phyloP scores from a whole-genome alignment of 2,329 filamentous ascomycete species.

The Neodidymelliopsis sp. region DNA sequence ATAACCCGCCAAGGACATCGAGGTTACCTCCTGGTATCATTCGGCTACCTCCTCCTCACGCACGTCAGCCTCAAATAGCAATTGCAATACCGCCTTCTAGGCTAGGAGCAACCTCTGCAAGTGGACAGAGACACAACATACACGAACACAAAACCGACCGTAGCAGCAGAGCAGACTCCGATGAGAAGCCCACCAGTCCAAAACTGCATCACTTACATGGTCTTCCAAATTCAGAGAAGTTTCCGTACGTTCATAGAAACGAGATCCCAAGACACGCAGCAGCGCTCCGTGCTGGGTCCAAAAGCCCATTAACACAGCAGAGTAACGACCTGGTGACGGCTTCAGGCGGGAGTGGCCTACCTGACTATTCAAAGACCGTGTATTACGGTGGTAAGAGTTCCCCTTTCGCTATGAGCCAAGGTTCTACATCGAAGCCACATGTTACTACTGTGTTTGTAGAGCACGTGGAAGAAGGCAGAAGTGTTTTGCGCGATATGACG shows the following conservation, averaged over 20 bases:
- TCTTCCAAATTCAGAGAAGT: constrained; percentile 23
- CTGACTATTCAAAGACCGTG: constrained; percentile 2
- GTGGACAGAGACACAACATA: not conserved
- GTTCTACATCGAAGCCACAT: not conserved
- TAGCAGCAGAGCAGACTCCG: not conserved
- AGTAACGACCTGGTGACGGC: not conserved
- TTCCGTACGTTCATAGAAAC: constrained; percentile 32
- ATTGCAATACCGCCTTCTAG: not conserved
- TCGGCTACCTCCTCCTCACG: not conserved
- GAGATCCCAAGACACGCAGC: constrained; percentile 29
- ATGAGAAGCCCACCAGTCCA: constrained; percentile 19
- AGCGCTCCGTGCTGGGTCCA: constrained; percentile 21
- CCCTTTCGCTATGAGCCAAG: not conserved
- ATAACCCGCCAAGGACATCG: constrained; percentile 22
- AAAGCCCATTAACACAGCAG: constrained; percentile 18
- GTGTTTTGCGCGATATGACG: no score
- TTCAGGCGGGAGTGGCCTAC: no score
- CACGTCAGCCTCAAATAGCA: not conserved
- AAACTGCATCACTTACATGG: constrained; percentile 32
- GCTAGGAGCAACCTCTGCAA: not conserved
- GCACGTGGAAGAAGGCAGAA: not conserved
- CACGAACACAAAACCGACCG: not conserved
- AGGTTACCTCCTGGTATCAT: constrained; percentile 12
- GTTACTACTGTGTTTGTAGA: constrained; percentile 3
- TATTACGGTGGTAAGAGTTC: not conserved